Percentiles rank a stretch among this genome's conserved stretches.
Evolutionary conservation across 176 grass and related monocot species (phyloP).

Genomic region (Bothriochloa decipiens): DNA sequence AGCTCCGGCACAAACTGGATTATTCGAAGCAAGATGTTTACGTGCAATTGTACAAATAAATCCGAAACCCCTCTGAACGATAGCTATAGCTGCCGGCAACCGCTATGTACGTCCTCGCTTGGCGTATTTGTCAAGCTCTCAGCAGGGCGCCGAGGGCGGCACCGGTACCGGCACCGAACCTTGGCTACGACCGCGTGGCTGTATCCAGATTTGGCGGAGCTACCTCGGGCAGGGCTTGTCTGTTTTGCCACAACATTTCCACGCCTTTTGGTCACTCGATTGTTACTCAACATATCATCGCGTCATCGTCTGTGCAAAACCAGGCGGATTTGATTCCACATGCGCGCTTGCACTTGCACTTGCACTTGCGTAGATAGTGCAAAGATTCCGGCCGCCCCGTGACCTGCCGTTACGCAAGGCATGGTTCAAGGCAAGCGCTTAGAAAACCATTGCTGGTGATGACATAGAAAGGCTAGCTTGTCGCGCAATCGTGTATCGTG

Average conservation of each 20-base stretch:
- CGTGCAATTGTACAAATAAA: too few relatives aligned
- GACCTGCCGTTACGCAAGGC: too few relatives aligned
- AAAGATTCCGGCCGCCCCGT: background rate
- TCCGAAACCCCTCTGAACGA: too few relatives aligned
- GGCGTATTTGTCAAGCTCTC: too few relatives aligned
- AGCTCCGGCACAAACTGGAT: background rate
- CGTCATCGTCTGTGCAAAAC: too few relatives aligned
- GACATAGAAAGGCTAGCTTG: too few relatives aligned
- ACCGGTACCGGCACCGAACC: background rate
- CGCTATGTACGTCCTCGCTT: too few relatives aligned
- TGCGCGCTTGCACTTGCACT: background rate
- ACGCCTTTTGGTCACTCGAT: background rate
- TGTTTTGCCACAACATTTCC: background rate
- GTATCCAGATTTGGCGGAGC: conserved; percentile 9
- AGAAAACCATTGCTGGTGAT: too few relatives aligned
- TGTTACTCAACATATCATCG: background rate
- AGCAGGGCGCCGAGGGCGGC: background rate
- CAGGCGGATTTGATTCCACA: background rate
- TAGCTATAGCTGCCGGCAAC: too few relatives aligned
- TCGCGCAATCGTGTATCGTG: too few relatives aligned
- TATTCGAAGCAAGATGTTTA: too few relatives aligned
- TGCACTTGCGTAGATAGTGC: background rate
- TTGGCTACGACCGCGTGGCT: background rate
- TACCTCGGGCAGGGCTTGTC: background rate
- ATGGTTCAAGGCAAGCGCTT: too few relatives aligned